Evolutionary conservation across 306 rosid species (phyloP), one percentile per base, ranked within the genome.

Genomic region (Cicer yamashitae): DNA sequence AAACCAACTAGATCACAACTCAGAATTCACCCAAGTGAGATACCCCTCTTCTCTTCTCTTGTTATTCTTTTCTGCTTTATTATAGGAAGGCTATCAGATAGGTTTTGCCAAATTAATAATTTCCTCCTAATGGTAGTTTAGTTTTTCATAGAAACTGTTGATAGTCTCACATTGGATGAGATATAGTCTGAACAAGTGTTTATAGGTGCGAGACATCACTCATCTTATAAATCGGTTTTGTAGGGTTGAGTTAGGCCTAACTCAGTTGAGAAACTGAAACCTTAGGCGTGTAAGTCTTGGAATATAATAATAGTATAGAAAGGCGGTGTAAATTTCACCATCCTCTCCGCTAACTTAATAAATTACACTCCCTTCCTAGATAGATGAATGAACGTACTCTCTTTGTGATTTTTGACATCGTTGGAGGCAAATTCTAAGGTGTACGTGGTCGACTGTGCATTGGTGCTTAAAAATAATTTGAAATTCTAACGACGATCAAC

Each of bases 21-120:
- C 84, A 64, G 89, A 84, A 66, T 77, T 70, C 71, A 20, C 72
- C 60, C 80, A 74, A n/a, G 98, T 94, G 80, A 86, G 84, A 81
- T 66, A 10, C 61, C 17, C 53, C 47, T 68, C 40, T 45, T 71
- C 59, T 43, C 54, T 45, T 61, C 59, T 37, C 54, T 45, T 61
- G 53, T 37, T 48, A 47, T 14, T 73, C 70, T 71, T 71, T 41
- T 30, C 56, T 62, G 58, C 47, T 15, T 65, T 74, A 18, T 54
- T 53, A 74, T 22, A 64, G 7, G 47, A 59, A 38, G 25, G 67
- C 48, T 75, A 66, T 70, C 57, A 63, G 63, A 7, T 67, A 22
- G 44, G 71, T 74, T 45, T 53, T n/a, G 17, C 74, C 67, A 57
- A 52, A 44, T 70, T 58, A 75, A 48, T 17, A 45, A 30, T 25